Percentiles rank a stretch among this genome's conserved stretches.
Evolutionary conservation across 805 yeast genomes (phyloP).

Genomic region (Pichia eremophila): DNA sequence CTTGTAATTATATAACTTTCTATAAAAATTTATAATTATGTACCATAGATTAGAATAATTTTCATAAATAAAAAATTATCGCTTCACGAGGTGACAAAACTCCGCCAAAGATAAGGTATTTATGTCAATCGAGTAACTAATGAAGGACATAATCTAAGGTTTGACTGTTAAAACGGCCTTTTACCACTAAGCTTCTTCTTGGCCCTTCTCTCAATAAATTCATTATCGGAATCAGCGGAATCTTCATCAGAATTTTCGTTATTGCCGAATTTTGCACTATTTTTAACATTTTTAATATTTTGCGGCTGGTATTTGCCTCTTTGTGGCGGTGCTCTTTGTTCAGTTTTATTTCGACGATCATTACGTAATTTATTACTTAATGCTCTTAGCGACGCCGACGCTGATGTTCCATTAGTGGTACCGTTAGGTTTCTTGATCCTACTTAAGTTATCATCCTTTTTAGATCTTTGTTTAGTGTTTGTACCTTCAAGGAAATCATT

Average conservation of each 20-base stretch:
- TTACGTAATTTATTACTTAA: conserved; percentile 22
- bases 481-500: conserved; percentile 8
- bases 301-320: too few relatives aligned
- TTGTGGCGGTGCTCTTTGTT: too few relatives aligned
- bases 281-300: too few relatives aligned
- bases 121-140: too few relatives aligned
- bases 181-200: conserved; percentile 2
- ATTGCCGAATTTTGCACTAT: not conserved
- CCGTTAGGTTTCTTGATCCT: too few relatives aligned
- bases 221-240: conserved; percentile 1
- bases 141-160: not conserved
- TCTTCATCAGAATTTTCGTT: not conserved
- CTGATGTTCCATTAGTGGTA: too few relatives aligned
- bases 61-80: too few relatives aligned
- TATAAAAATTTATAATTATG: too few relatives aligned
- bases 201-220: not conserved
- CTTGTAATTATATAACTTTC: too few relatives aligned
- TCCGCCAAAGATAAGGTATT: too few relatives aligned
- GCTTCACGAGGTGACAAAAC: too few relatives aligned
- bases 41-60: too few relatives aligned
- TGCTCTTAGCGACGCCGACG: conserved; percentile 14
- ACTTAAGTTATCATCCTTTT: conserved; percentile 10
- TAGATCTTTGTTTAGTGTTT: not conserved
- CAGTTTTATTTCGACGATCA: conserved; percentile 11
- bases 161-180: conserved; percentile 16